Base-by-base conservation (phyloP, 352 stramenopile species). In the Pilasporangium apinafurcum region DNA sequence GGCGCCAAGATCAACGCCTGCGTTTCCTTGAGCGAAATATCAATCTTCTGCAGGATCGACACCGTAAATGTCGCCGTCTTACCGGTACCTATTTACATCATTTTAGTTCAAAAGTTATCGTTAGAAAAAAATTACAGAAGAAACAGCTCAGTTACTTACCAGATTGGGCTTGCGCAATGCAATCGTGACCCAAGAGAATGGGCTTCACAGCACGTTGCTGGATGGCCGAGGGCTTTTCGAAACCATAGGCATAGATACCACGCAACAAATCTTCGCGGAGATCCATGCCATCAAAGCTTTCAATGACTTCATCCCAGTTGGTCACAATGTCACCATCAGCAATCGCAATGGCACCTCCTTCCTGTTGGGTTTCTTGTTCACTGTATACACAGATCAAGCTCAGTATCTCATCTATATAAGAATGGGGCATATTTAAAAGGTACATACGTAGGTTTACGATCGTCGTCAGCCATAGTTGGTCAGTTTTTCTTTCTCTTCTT, bases 211-310 rank as follows among this genome's bases (percentile, higher is more conserved):
- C 86, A 47, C 95, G 83, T 74, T 99, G 95, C 77, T 99, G 97
- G 74, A 99, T 99, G 37, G 97, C 96, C 53, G 96, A 99, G 28
- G 97, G 97, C 77, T 99, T 99, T 72, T 99, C 97, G 63, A 99
- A 99, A 96, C 97, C 97, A 75, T 99, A 99, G 13, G 95, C 95
- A 75, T 99, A 99, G 64, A 99, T 99, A 46, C 97, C 97, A 54
- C 96, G 85, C 24, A 99, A 89, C 34, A 99, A 77, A 64, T 98
- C 95, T 65, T 99, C 95, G 36, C 94, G 92, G 41, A 99, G 70
- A 27, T 98, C 90, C 95, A 99, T 99, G 55, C 74, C 93, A 67
- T 99, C 97, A 66, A 99, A 99, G 17, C 87, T 96, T 59, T 98
- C 91, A 53, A 98, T 97, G 28, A 95, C 86, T 68, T 98, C 95